A percentile compares a stretch with the other conserved stretches of the same genome.
Evolutionary conservation across 108 stramenopile genomes (phyloP).

Genomic region (Cylindrotheca closterium): DNA sequence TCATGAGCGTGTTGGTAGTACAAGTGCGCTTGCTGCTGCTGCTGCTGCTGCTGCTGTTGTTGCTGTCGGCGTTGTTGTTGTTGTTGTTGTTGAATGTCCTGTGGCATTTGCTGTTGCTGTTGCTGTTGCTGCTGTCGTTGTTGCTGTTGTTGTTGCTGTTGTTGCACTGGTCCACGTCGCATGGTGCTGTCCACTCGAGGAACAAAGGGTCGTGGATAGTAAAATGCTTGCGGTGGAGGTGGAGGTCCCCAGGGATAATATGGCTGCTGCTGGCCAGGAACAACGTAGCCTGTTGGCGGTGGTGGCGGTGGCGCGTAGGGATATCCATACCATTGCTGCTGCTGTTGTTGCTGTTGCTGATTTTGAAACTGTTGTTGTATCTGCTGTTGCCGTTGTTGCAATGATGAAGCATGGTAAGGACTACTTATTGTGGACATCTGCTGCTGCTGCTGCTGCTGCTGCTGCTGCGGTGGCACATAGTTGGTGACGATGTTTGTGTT

Average conservation of each 20-base stretch:
- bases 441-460: constrained; percentile 12
- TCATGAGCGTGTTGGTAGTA: too few species aligned
- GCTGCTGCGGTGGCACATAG: constrained; percentile 3
- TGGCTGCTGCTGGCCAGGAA: constrained; percentile 3
- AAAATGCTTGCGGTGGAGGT: constrained; percentile 12
- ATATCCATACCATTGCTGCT: constrained; percentile 26
- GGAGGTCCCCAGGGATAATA: constrained; percentile 24
- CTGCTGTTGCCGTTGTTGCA: constrained; percentile 8
- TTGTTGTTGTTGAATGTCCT: constrained; percentile 10
- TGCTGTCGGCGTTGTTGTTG: constrained; percentile 8
- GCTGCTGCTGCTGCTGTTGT: too few species aligned
- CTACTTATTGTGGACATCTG: not conserved
- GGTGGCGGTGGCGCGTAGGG: constrained; percentile 5
- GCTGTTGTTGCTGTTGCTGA: constrained; percentile 26
- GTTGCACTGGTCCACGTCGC: constrained; percentile 6
- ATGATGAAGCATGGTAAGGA: constrained; percentile 1
- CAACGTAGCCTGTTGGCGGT: not conserved
- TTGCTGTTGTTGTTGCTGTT: constrained; percentile 19
- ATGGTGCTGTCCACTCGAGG: not conserved
- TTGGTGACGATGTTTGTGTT: not conserved
- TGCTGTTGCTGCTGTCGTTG: constrained; percentile 26
- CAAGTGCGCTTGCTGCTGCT: too few species aligned
- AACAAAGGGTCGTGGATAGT: constrained; percentile 13
- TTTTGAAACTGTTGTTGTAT: constrained; percentile 25
- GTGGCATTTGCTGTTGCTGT: constrained; percentile 8